Evolutionary conservation across 805 yeast species (phyloP), one percentile per base, ranked within the genome.

Genomic region (Cyberlindnera maclurae): DNA sequence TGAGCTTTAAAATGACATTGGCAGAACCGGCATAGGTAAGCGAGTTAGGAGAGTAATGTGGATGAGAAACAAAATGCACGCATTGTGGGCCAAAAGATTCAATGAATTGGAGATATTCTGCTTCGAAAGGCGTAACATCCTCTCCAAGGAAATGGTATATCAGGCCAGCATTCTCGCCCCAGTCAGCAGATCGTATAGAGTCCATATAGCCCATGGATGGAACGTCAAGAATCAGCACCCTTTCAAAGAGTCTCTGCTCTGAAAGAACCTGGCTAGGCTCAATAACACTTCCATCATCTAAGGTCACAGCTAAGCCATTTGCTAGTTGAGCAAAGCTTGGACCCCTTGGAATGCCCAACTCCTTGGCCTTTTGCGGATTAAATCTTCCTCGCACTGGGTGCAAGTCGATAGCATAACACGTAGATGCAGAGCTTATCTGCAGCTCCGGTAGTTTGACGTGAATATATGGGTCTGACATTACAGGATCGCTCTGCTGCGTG

Each of bases 71-170:
- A 36, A 78, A 65, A 57, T 87, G 95, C 36, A 65, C 54, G 22
- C 77, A 65, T 1, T 65, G 53, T 0, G 57, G 45, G 0, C 78
- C 81, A 47, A 86, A 80, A 5, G 65, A 56, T 37, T 68, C 58
- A 49, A 83, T 68, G 45, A 85, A 80, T 0, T 55, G 42, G 5
- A 59, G 34, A 47, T 83, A 75, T 4, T 60, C 61, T 1, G 61
- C 58, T 45, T 62, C 62, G 28, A 64, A 44, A 1, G 73, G 65
- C 34, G 76, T 73, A 1, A 85, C 65, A 2, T 68, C 73, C 5
- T 68, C 73, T n/a, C 83, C 93, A 20, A 93, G 60, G 41, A 86
- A 74, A 59, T 86, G 95, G 56, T 85, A 88, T 1, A 88, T 82
- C 2, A 73, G 57, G 1, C 76, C 72, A 15, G 71, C 62, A 3